Evolutionary conservation across 495 filamentous ascomycete species (phyloP), one percentile per base, ranked within the genome.

Genomic region (Apodospora peruviana): DNA sequence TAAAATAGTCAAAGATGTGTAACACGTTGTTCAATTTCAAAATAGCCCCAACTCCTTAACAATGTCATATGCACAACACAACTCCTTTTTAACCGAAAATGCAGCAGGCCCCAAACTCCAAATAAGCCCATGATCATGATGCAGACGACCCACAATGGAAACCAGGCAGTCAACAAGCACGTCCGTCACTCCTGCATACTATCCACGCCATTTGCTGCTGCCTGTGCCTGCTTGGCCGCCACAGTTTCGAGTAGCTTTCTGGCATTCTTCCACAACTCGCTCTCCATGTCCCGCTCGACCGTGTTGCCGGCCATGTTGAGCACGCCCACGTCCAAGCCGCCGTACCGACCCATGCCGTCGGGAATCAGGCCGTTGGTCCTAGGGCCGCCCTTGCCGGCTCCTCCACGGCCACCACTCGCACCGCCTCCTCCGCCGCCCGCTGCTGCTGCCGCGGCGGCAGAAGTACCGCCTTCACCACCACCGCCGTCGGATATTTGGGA

Each of bases 241-340:
- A 41, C 49, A 9, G 25, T 34, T 22, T 45, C 55, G 16, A 75
- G 48, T 40, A 64, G 56, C 25, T 57, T 56, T 39, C 60, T 65
- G 8, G 84, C 82, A 48, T 80, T 76, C 45, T 71, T 70, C 86
- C 88, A 87, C 43, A 93, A 59, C 68, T 93, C 88, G 11, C 77
- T 76, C 61, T 93, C 87, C 75, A 86, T 88, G 49, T 86, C 83
- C 57, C 79, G 82, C 36, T 82, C 86, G 14, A 91, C 83, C 24
- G 81, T 83, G 53, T 85, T 82, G 50, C 84, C 85, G 49, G 87
- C 78, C 65, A 85, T 86, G 57, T 96, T 96, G 58, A 96, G 68
- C 80, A 83, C 85, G 43, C 89, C 88, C 12, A 93, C 80, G 64
- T 95, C 90, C 39, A 91, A 67, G 21, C 69, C 67, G 3, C 83